Base-by-base conservation (phyloP, 164 flowering plant species). In the Vitis amurensis region DNA sequence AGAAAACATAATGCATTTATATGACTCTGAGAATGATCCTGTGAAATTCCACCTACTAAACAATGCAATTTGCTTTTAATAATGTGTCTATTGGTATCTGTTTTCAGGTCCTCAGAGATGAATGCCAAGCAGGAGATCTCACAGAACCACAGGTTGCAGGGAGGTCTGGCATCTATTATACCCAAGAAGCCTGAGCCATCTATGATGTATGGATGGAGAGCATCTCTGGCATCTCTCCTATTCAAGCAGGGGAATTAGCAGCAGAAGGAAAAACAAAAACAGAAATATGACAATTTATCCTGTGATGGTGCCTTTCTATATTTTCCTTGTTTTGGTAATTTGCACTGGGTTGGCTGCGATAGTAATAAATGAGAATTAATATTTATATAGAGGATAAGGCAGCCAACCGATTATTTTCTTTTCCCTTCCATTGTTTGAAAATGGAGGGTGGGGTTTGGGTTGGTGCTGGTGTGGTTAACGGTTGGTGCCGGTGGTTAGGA, bases 171-270 rank as follows among this genome's bases (percentile, higher is more conserved):
- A 14, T 70, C 85, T 16, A 73, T 81, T 11, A 31, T 84, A 15
- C 73, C 81, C 58, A 68, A 73, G 58, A 77, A 63, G 70, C 70
- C 55, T 37, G 77, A 75, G 47, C 78, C 76, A 9, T 73, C 80
- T 29, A 11, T 66, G 73, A 12, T 76, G 51, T 68, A 47, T 30
- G 85, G 86, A 50, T 81, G 76, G 85, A 70, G 81, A 47, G 69
- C 44, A 5, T 73, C 79, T 48, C 75, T 85, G 47, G 81, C 86
- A 27, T 80, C 88, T 52, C 55, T 82, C 14, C 68, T 85, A 6
- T 77, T 52, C 68, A 83, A 76, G 44, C 77, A 71, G 63, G 69
- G 72, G 59, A 77, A 77, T 57, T 76, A 79, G 74, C 55, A 7
- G 19, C 19, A 30, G 52, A 61, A 50, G 16, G 15, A 14, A 16